These are phyloP conservation scores for Pseudofabraea citricarpa DNA, from an alignment of 2,329 filamentous ascomycete species.

Conservation along the genomic window DNA sequence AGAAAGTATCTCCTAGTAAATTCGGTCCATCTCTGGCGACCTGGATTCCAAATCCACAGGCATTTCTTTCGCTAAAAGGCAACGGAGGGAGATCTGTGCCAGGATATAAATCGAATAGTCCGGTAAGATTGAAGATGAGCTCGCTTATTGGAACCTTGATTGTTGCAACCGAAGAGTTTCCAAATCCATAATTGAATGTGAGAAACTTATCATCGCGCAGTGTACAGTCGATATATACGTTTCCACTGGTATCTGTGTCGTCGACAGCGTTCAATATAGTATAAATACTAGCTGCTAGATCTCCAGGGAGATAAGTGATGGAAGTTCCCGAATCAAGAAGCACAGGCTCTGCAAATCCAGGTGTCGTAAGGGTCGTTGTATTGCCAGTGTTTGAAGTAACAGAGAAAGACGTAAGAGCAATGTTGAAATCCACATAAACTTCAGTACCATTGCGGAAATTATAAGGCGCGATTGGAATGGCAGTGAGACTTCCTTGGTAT, in stretches of 20 bases:
- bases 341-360: slow-evolving; percentile 37
- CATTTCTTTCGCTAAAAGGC: slow-evolving; percentile 26
- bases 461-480: slow-evolving; percentile 8
- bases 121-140: slow-evolving; percentile 32
- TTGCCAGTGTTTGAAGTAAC: slow-evolving; percentile 33
- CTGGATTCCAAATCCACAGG: slow-evolving; percentile 54
- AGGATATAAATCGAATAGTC: slow-evolving; percentile 5
- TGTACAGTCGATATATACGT: slow-evolving; percentile 43
- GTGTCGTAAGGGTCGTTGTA: slow-evolving; percentile 25
- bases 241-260: slow-evolving; percentile 30
- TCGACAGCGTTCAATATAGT: slow-evolving; percentile 38
- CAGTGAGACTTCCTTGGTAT: slow-evolving; percentile 33
- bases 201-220: slow-evolving; percentile 33
- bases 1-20: slow-evolving; percentile 47
- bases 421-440: slow-evolving; percentile 19
- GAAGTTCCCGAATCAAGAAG: slow-evolving; percentile 65
- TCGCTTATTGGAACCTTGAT: slow-evolving; percentile 42
- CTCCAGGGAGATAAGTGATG: slow-evolving; percentile 59
- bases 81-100: slow-evolving; percentile 15
- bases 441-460: slow-evolving; percentile 10
- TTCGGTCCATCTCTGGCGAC: slow-evolving; percentile 21
- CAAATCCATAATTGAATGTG: slow-evolving; percentile 45
- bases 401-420: slow-evolving; percentile 27
- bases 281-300: slow-evolving; percentile 47
- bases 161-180: slow-evolving; percentile 34